Percentiles rank a stretch among this genome's conserved stretches.
phyloP scores from a whole-genome alignment of 805 yeast species.

The Candida sphagnicola region DNA sequence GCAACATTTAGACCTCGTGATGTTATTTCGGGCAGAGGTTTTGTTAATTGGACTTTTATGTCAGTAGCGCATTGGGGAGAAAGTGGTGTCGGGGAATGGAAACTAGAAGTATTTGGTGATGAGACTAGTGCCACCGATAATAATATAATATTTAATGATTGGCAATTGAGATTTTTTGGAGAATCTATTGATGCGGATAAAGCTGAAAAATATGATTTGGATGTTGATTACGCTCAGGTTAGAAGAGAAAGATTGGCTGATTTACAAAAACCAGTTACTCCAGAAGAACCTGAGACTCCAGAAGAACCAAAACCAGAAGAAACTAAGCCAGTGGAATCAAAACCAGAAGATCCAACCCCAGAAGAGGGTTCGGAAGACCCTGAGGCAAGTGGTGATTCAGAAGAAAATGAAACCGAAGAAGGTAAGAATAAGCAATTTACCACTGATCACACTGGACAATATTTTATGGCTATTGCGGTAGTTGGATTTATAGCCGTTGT shows the following conservation, averaged over 20 bases:
- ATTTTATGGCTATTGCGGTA: slow-evolving; percentile 55
- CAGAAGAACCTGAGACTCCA: slow-evolving; percentile 1
- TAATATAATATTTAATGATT: slow-evolving; percentile 45
- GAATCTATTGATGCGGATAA: slow-evolving; percentile 62
- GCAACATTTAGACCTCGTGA: slow-evolving; percentile 69
- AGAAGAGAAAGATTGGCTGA: slow-evolving; percentile 24
- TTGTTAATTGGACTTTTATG: slow-evolving; percentile 86
- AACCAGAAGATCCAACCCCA: not conserved
- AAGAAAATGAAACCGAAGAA: slow-evolving; percentile 17
- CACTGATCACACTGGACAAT: slow-evolving; percentile 51
- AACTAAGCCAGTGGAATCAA: not conserved
- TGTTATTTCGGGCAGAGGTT: slow-evolving; percentile 48
- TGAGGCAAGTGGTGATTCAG: slow-evolving; percentile 1
- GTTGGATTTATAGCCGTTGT: slow-evolving; percentile 53
- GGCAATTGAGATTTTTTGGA: slow-evolving; percentile 84
- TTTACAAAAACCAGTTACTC: not conserved
- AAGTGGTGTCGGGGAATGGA: slow-evolving; percentile 78
- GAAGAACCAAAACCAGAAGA: slow-evolving; percentile 1
- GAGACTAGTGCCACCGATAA: slow-evolving; percentile 36
- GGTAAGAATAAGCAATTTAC: slow-evolving; percentile 34
- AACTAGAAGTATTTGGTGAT: slow-evolving; percentile 48
- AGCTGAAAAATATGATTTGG: slow-evolving; percentile 54
- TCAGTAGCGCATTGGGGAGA: slow-evolving; percentile 99
- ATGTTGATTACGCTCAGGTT: slow-evolving; percentile 42
- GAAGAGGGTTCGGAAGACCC: not conserved